Evolutionary conservation across 805 yeast species (phyloP).

Genomic region (Yarrowia deformans): DNA sequence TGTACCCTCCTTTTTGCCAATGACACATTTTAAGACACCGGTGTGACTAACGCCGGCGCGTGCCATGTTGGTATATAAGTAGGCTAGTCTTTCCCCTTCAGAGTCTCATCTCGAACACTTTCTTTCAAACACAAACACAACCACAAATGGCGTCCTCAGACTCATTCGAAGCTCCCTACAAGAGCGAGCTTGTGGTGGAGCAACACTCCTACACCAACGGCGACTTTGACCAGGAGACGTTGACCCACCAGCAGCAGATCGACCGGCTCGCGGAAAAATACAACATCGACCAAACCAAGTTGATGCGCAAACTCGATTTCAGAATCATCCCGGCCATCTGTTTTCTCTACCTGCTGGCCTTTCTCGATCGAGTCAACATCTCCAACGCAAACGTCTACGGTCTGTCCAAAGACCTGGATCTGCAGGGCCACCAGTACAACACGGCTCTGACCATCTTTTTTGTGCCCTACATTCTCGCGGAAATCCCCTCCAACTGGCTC

Average conservation of each 20-base stretch:
- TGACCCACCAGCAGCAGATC: constrained; percentile 40
- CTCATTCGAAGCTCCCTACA: constrained; percentile 36
- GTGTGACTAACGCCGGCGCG: background rate
- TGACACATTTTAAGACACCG: background rate
- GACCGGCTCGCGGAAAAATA: constrained; percentile 54
- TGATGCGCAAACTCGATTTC: constrained; percentile 70
- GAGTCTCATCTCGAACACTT: too few relatives aligned
- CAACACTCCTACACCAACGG: background rate
- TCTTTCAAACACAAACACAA: background rate
- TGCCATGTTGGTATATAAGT: background rate
- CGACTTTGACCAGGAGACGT: constrained; percentile 8
- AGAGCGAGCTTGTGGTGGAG: constrained; percentile 10
- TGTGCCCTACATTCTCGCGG: constrained; percentile 72
- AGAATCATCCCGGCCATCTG: constrained; percentile 80
- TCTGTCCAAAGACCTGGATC: constrained; percentile 61
- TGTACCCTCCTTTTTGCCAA: background rate
- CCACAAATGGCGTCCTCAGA: constrained; percentile 15
- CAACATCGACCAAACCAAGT: constrained; percentile 61
- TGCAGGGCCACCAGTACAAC: constrained; percentile 67
- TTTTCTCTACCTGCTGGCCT: constrained; percentile 74
- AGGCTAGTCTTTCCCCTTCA: background rate
- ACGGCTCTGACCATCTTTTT: constrained; percentile 73
- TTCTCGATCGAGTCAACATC: constrained; percentile 82
- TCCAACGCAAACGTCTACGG: constrained; percentile 82
- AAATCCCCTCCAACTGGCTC: constrained; percentile 69